Base-by-base conservation (phyloP, 2,329 filamentous ascomycete genomes). In the Ceratocystiopsis minuta region DNA sequence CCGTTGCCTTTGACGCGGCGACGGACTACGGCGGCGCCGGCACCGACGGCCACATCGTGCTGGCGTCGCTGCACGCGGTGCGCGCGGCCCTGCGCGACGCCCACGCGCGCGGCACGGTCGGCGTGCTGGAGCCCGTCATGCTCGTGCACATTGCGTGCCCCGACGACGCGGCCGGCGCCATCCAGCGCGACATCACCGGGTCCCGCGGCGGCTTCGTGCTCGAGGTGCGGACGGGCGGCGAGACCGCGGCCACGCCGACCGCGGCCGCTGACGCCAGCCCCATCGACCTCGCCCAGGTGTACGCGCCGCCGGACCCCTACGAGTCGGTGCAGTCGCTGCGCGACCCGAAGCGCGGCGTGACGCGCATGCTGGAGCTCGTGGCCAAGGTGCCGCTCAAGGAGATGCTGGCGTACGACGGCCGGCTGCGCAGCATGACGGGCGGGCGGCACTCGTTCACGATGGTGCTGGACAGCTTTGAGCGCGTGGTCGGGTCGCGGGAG, bases 361-460 rank as follows among this genome's bases (percentile, higher is more conserved):
- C 62, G 43, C 61, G 65, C 37, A 66, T 63, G 62, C 64, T 69
- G 44, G 70, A 79, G 39, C 84, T 98, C 50, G 77, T 80, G 12
- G 90, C 87, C 17, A 76, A 82, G 52, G 88, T 96, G 24, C 90
- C 90, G 31, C 67, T 96, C 52, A 92, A 90, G 61, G 88, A 96
- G 60, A 95, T 96, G 84, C 78, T 96, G 33, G 83, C 88, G 36
- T 98, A 96, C 58, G 66, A 96, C 51, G 84, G 85, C 56, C 83
- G 92, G 55, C 61, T 98, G 48, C 68, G 90, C 41, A 87, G 84
- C 59, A 70, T 94, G 64, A 98, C 88, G 4, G 82, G 80, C 3
- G 90, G 90, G 0, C 69, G 90, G 2, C 72, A 76, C 53, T 64
- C 68, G 6, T 62, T 75, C 55, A 70, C 68, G 1, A 70, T 75